Conservation (phyloP, 2,329 filamentous ascomycete species). For the Colletotrichum shisoi region DNA sequence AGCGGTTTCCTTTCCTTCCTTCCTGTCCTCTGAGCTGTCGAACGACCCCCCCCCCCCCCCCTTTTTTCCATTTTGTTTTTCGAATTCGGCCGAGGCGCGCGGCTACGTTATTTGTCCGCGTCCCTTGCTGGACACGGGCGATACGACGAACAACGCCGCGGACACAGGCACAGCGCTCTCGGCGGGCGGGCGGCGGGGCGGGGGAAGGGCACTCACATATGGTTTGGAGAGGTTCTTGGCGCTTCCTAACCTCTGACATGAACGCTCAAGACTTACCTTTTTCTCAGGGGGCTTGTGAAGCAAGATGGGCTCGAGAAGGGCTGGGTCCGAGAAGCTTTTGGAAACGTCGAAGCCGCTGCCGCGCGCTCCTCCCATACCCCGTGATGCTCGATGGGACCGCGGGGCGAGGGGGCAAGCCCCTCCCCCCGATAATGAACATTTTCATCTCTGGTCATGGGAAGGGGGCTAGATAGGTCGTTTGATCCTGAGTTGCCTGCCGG, state of each 20-base stretch:
- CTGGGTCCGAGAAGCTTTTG: too few species aligned
- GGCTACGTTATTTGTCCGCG: neutral
- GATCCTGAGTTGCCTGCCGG: constrained; percentile 8
- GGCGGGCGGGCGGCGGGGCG: too few species aligned
- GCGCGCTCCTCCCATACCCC: too few species aligned
- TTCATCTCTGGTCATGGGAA: neutral
- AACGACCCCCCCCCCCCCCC: too few species aligned
- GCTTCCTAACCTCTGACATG: neutral
- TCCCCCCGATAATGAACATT: constrained; percentile 9
- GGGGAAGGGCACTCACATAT: too few species aligned
- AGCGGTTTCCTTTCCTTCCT: neutral
- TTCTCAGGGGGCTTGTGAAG: neutral
- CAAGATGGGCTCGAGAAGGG: neutral
- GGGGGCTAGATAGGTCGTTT: neutral
- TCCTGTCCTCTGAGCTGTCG: neutral
- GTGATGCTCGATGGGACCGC: too few species aligned
- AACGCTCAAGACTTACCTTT: neutral
- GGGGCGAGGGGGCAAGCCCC: too few species aligned
- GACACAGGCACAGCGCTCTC: neutral
- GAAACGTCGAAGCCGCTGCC: too few species aligned
- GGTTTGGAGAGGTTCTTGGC: neutral
- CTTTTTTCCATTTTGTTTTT: neutral
- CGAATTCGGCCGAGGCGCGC: neutral
- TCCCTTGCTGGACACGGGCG: neutral
- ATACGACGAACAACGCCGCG: neutral